phyloP scores from a whole-genome alignment of 73 alveolate genomes.

The Paramecium octaurelia region DNA sequence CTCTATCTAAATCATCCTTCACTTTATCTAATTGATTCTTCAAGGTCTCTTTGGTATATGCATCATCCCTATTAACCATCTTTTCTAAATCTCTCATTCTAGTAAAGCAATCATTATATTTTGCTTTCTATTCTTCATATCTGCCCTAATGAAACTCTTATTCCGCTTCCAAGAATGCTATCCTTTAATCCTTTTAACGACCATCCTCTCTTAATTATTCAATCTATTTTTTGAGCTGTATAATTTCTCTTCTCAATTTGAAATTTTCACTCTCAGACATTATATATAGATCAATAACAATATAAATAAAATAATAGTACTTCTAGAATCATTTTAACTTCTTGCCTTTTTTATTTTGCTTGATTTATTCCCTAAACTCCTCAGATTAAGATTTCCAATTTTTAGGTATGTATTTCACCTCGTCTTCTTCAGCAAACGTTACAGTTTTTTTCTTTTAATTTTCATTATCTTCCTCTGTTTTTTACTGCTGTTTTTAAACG shows the following conservation, averaged over 20 bases:
- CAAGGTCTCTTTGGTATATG: not conserved
- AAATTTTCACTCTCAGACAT: constrained; percentile 9
- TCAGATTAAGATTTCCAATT: constrained; percentile 14
- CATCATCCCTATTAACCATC: constrained; percentile 5
- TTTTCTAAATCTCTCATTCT: constrained; percentile 31
- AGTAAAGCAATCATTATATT: not conserved
- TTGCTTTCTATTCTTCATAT: constrained; percentile 22
- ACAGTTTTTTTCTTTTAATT: constrained; percentile 24
- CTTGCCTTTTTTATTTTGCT: not conserved
- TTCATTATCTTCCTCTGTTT: not conserved
- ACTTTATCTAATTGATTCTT: not conserved
- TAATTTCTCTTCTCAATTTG: constrained; percentile 2
- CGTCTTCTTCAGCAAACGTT: constrained; percentile 26
- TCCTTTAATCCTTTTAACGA: not conserved
- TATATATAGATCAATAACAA: not conserved
- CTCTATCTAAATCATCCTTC: not conserved
- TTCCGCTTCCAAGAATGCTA: constrained; percentile 3
- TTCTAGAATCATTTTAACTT: not conserved
- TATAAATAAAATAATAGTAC: not conserved
- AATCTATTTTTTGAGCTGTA: not conserved
- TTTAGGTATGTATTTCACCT: constrained; percentile 17
- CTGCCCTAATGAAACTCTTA: not conserved
- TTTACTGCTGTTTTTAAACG: not conserved
- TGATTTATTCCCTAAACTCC: not conserved
- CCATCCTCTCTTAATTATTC: constrained; percentile 14